These are phyloP conservation scores for Rasamsonia emersonii DNA, from an alignment of 2,329 filamentous ascomycete species.

Conservation along the genomic window DNA sequence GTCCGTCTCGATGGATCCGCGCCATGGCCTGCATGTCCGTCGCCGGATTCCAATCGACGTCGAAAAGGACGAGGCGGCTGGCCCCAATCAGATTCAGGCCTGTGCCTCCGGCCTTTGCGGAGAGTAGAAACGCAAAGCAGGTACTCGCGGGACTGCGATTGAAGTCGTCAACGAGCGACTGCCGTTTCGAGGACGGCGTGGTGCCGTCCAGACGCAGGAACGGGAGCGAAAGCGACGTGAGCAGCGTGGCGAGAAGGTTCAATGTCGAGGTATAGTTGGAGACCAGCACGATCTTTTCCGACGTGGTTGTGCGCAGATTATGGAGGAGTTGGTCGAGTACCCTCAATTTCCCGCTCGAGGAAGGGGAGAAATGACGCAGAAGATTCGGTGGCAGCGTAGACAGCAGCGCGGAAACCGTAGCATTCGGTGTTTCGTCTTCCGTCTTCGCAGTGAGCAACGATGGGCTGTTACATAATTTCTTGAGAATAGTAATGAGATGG, in stretches of 20 bases:
- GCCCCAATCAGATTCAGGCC: conserved; percentile 65
- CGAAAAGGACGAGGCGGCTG: conserved; percentile 61
- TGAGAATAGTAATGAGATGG: conserved; percentile 62
- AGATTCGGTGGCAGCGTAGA: conserved; percentile 48
- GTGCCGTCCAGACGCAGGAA: conserved; percentile 63
- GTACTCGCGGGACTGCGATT: conserved; percentile 50
- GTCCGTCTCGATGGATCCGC: conserved; percentile 63
- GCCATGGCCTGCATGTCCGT: conserved; percentile 69
- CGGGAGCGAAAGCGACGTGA: conserved; percentile 51
- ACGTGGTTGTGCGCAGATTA: conserved; percentile 50
- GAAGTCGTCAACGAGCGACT: conserved; percentile 61
- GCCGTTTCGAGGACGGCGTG: conserved; percentile 55
- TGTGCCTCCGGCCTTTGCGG: conserved; percentile 62
- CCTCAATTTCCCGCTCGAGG: conserved; percentile 57
- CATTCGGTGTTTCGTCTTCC: conserved; percentile 39
- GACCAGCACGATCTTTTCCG: conserved; percentile 66
- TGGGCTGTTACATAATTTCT: conserved; percentile 67
- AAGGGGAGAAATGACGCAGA: conserved; percentile 45
- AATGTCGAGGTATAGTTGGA: conserved; percentile 68
- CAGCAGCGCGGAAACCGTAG: conserved; percentile 40
- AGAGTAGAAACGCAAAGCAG: conserved; percentile 62
- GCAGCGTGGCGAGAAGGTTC: conserved; percentile 55
- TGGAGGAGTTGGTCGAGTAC: conserved; percentile 59
- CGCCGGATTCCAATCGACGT: conserved; percentile 69
- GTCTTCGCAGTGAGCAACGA: conserved; percentile 49